A percentile compares a stretch with the other conserved stretches of the same genome.
These are phyloP conservation scores for Myxozyma monticola DNA, from an alignment of 805 yeast species.

Conservation along the genomic window DNA sequence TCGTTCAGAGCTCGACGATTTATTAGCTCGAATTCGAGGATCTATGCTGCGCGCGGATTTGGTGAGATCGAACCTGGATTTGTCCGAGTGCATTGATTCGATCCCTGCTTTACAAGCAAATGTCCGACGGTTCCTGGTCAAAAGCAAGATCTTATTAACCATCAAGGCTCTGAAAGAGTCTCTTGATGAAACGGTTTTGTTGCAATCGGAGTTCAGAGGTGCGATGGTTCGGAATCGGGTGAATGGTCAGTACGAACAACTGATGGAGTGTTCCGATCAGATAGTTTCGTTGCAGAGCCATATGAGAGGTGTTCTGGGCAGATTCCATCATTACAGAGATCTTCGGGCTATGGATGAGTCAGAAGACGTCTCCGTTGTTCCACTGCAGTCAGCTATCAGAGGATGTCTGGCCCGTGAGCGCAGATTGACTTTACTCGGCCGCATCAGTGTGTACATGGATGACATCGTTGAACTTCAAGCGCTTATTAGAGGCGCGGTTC, in stretches of 20 bases:
- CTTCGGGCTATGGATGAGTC: constrained; percentile 24
- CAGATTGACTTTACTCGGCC: constrained; percentile 16
- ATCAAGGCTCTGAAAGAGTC: constrained; percentile 9
- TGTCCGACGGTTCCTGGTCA: constrained; percentile 17
- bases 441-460: constrained; percentile 17
- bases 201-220: constrained; percentile 64
- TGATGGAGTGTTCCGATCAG: constrained; percentile 25
- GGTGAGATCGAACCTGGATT: constrained; percentile 1
- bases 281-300: constrained; percentile 35
- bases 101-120: constrained; percentile 23
- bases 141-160: constrained; percentile 1
- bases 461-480: constrained; percentile 40
- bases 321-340: constrained; percentile 22
- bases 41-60: constrained; percentile 16
- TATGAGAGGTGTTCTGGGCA: constrained; percentile 33
- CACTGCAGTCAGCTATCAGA: constrained; percentile 43
- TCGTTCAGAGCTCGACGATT: constrained; percentile 8
- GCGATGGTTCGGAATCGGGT: constrained; percentile 26
- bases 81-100: constrained; percentile 2
- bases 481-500: constrained; percentile 40
- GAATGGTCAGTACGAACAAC: constrained; percentile 21
- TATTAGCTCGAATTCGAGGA: constrained; percentile 24
- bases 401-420: constrained; percentile 43
- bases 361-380: constrained; percentile 23
- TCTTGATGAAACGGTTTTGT: constrained; percentile 37